phyloP scores from a whole-genome alignment of 2,329 filamentous ascomycete genomes.

The Apiospora saccharicola region DNA sequence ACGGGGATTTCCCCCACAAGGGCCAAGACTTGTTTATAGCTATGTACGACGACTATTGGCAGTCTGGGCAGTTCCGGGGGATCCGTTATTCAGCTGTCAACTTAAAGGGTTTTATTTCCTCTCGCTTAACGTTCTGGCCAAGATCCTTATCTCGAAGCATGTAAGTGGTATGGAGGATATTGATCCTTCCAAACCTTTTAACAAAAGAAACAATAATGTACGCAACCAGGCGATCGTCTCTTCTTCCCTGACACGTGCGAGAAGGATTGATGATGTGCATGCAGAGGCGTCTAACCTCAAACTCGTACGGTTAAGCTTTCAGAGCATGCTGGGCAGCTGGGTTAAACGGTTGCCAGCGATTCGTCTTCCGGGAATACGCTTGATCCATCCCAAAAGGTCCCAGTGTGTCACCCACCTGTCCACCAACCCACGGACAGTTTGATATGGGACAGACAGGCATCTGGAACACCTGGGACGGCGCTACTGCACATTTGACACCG shows the following conservation, averaged over 20 bases:
- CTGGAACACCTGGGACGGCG: background rate
- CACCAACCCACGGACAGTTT: background rate
- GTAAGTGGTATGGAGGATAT: background rate
- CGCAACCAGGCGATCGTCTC: background rate
- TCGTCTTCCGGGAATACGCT: background rate
- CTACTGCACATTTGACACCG: background rate
- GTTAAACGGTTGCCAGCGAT: background rate
- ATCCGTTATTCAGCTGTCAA: background rate
- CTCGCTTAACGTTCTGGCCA: too few species aligned
- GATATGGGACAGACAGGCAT: background rate
- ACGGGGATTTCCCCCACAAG: constrained; percentile 2
- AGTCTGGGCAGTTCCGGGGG: background rate
- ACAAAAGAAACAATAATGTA: background rate
- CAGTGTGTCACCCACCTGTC: too few species aligned
- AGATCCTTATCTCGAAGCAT: too few species aligned
- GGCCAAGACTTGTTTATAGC: constrained; percentile 5
- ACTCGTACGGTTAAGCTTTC: background rate
- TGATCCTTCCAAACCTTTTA: background rate
- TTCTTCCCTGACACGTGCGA: background rate
- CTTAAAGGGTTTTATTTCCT: background rate
- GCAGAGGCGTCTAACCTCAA: background rate
- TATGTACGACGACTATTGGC: background rate
- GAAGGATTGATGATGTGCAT: background rate
- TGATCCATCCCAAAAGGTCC: background rate
- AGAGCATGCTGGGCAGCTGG: background rate